Evolutionary conservation across 2,329 filamentous ascomycete genomes (phyloP).

Genomic region (Diplodia mutila): DNA sequence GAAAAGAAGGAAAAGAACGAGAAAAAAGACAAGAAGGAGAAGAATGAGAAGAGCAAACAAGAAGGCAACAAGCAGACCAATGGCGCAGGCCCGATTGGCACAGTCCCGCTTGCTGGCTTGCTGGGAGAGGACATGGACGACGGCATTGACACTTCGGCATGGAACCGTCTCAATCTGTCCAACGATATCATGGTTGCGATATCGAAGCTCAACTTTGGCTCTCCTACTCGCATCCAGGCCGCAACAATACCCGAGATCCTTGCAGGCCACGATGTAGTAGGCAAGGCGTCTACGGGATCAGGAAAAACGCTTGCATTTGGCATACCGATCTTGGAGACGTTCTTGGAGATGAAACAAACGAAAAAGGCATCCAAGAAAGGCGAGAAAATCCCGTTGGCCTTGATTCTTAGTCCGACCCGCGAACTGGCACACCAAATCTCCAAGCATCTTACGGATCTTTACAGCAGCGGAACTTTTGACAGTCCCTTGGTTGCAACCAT

Average conservation of each 20-base stretch:
- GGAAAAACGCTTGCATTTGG: slow-evolving; percentile 96
- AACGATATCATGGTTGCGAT: slow-evolving; percentile 72
- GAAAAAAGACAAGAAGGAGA: slow-evolving; percentile 34
- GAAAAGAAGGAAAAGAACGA: slow-evolving; percentile 28
- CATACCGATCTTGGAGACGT: slow-evolving; percentile 88
- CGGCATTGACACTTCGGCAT: slow-evolving; percentile 74
- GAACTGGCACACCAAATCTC: slow-evolving; percentile 92
- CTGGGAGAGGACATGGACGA: slow-evolving; percentile 58
- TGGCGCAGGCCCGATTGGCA: slow-evolving; percentile 45
- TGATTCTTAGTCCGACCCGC: slow-evolving; percentile 88
- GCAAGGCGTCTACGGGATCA: slow-evolving; percentile 94
- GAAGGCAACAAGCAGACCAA: slow-evolving; percentile 34
- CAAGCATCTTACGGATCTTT: slow-evolving; percentile 78
- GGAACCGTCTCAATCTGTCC: slow-evolving; percentile 75
- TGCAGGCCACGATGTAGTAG: slow-evolving; percentile 85
- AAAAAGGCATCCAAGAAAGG: slow-evolving; percentile 34
- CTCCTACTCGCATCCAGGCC: slow-evolving; percentile 81
- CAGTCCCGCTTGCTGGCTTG: slow-evolving; percentile 59
- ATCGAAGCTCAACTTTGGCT: slow-evolving; percentile 76
- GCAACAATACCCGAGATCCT: slow-evolving; percentile 80
- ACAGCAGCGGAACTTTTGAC: slow-evolving; percentile 65
- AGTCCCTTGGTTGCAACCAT: slow-evolving; percentile 73
- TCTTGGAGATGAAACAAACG: slow-evolving; percentile 55
- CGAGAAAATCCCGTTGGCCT: slow-evolving; percentile 59
- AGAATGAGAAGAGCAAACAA: slow-evolving; percentile 33